Conservation (phyloP, 441 rosid genomes). For the Bruguiera hainesii region DNA sequence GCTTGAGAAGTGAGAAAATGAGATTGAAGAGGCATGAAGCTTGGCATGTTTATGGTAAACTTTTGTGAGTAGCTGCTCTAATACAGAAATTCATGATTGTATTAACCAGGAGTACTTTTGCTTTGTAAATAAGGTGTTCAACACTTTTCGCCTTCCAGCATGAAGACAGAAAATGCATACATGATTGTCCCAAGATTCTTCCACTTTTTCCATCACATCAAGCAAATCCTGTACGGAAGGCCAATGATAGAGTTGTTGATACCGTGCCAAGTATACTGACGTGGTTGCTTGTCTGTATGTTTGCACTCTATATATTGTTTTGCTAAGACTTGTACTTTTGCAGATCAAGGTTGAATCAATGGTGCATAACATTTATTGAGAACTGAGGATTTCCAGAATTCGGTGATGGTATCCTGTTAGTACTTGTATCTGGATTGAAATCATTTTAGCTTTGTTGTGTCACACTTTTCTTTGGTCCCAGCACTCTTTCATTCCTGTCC, state of each 20-base stretch:
- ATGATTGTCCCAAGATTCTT: conserved; percentile 64
- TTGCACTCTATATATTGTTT: background rate
- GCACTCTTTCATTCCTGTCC: no score
- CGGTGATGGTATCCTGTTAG: no score
- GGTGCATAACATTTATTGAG: background rate
- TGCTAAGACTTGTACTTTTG: background rate
- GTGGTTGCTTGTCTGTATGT: conserved; percentile 10
- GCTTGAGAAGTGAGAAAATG: conserved; percentile 80
- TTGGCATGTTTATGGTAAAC: conserved; percentile 86
- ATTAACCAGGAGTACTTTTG: background rate
- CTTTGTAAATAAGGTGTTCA: conserved; percentile 1
- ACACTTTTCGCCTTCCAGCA: conserved; percentile 38
- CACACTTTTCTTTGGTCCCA: no score
- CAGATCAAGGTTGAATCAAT: no score
- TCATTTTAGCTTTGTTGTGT: no score
- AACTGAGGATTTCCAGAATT: background rate
- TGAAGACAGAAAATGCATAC: conserved; percentile 67
- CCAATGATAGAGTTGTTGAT: conserved; percentile 44
- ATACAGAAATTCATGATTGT: conserved; percentile 1
- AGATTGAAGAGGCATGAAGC: conserved; percentile 86
- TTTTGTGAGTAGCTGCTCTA: conserved; percentile 46
- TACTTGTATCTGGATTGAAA: no score
- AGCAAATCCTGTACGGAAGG: conserved; percentile 36
- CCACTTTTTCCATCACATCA: conserved; percentile 56
- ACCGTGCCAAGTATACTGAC: conserved; percentile 26